A percentile compares a stretch with the other conserved stretches of the same genome.
These are phyloP conservation scores for Stereocaulon alpinum DNA, from an alignment of 495 filamentous ascomycete genomes.

Conservation along the genomic window DNA sequence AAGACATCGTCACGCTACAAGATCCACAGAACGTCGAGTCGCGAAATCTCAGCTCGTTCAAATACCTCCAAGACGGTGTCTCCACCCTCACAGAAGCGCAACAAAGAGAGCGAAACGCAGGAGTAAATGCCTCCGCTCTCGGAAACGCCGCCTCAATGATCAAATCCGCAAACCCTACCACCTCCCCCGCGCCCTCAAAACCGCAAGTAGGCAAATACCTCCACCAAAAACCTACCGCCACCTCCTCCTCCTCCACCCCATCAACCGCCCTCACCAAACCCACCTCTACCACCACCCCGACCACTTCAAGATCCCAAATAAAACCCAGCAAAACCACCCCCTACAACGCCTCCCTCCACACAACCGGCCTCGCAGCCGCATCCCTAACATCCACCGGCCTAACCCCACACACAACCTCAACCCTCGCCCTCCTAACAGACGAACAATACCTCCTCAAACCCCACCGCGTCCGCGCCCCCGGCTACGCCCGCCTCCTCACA, in stretches of 20 bases:
- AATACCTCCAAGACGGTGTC: conserved; percentile 77
- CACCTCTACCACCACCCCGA: conserved; percentile 22
- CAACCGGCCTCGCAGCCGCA: conserved; percentile 83
- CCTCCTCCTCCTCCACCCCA: background rate
- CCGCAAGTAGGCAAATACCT: conserved; percentile 20
- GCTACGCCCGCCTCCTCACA: conserved; percentile 82
- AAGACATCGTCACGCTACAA: conserved; percentile 93
- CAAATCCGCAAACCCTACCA: conserved; percentile 73
- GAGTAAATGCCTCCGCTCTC: conserved; percentile 65
- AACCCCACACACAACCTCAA: conserved; percentile 79
- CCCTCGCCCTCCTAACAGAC: conserved; percentile 74
- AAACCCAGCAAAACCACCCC: conserved; percentile 46
- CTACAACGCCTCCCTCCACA: conserved; percentile 82
- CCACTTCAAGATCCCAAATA: no score
- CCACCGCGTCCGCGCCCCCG: conserved; percentile 73
- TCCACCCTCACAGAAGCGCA: conserved; percentile 55
- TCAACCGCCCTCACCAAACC: conserved; percentile 4
- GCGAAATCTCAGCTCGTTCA: conserved; percentile 79
- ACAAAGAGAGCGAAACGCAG: conserved; percentile 46
- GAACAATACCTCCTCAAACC: conserved; percentile 95
- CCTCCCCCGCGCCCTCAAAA: conserved; percentile 24
- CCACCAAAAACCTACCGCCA: conserved; percentile 22
- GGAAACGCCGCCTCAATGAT: conserved; percentile 80
- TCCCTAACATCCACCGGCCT: conserved; percentile 91
- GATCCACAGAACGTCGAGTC: conserved; percentile 86